Percentiles rank a stretch among this genome's conserved stretches.
Conservation (phyloP, 2,329 filamentous ascomycete genomes). For the Rhynchosporium graminicola region DNA sequence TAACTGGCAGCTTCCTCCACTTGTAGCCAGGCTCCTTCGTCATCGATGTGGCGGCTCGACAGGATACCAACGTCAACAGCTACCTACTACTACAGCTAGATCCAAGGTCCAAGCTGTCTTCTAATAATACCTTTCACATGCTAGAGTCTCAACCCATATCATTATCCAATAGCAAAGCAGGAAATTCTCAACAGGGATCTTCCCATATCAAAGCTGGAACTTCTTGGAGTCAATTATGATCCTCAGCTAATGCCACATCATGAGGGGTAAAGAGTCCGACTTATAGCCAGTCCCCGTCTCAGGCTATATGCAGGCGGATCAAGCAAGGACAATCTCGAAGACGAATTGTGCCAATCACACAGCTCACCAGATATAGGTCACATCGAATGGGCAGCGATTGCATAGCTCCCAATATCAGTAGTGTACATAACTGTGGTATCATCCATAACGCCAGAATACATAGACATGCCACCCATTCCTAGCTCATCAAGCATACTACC, state of each 20-base stretch:
- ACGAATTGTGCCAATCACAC: not conserved
- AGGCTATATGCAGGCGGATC: slow-evolving; percentile 3
- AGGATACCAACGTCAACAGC: slow-evolving; percentile 1
- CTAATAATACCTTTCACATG: slow-evolving; percentile 26
- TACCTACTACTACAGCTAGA: not conserved
- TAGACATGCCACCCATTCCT: slow-evolving; percentile 1
- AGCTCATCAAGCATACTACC: slow-evolving; percentile 1
- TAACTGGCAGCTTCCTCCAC: not conserved
- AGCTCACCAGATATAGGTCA: no score
- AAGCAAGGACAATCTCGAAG: not conserved
- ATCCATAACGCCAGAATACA: slow-evolving; percentile 14
- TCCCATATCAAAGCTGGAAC: not conserved
- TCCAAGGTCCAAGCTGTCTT: not conserved
- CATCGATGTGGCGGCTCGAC: slow-evolving; percentile 24
- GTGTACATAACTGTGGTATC: slow-evolving; percentile 18
- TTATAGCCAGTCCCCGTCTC: not conserved
- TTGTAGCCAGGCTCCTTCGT: slow-evolving; percentile 18
- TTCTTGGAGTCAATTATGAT: not conserved
- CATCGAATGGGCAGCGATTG: no score
- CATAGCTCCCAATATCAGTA: no score
- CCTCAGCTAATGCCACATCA: slow-evolving; percentile 15
- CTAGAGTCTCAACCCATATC: slow-evolving; percentile 1
- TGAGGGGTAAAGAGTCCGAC: not conserved
- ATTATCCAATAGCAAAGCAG: not conserved
- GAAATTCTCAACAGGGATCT: not conserved